phyloP scores from a whole-genome alignment of 73 alveolate species.

The Breviolum minutum region DNA sequence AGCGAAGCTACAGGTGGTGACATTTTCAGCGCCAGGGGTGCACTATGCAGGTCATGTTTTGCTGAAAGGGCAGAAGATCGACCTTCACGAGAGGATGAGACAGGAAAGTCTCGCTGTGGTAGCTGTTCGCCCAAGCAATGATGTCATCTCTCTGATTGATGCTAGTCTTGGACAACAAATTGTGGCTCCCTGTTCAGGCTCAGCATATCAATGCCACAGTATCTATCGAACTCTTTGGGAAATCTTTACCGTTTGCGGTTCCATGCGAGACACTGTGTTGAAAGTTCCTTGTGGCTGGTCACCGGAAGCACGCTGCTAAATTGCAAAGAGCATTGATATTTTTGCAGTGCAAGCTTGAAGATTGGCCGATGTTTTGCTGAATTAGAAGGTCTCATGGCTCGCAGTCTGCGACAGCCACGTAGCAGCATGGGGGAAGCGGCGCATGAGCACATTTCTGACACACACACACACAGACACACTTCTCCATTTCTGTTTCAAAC shows the following conservation, averaged over 20 bases:
- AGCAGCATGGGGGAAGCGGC: too few species aligned
- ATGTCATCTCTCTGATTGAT: constrained; percentile 20
- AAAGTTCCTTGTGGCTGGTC: constrained; percentile 48
- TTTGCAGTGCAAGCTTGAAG: too few species aligned
- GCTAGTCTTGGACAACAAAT: background rate
- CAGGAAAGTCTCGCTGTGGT: background rate
- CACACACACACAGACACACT: too few species aligned
- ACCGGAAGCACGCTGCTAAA: background rate
- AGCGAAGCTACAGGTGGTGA: background rate
- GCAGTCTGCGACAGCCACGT: too few species aligned
- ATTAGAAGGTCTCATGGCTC: too few species aligned
- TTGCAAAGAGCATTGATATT: background rate
- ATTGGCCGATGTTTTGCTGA: too few species aligned
- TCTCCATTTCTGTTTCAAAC: too few species aligned
- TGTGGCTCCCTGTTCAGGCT: background rate
- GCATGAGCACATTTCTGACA: too few species aligned
- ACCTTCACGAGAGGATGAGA: background rate
- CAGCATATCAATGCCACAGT: constrained; percentile 6
- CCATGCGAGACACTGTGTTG: background rate
- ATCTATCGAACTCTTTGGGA: constrained; percentile 28
- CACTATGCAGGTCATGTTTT: constrained; percentile 35
- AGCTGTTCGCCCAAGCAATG: constrained; percentile 14
- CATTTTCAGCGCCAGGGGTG: constrained; percentile 32
- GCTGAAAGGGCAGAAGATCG: background rate
- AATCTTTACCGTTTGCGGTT: constrained; percentile 11